These are phyloP conservation scores for Zygosaccharomyces bisporus DNA, from an alignment of 805 yeast genomes.

Conservation along the genomic window DNA sequence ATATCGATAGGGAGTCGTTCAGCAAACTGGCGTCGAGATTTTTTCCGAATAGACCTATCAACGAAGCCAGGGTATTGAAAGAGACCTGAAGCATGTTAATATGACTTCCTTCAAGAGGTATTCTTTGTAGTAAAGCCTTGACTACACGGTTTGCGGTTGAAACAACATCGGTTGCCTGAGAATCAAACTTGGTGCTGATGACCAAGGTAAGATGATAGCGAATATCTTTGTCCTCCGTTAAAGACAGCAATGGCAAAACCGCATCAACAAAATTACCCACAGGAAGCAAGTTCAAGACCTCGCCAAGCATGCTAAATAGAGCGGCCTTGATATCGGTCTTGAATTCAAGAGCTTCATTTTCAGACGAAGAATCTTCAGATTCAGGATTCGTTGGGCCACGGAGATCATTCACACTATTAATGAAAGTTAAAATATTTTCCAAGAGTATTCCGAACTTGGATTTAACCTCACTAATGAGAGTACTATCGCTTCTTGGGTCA, in stretches of 20 bases:
- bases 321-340: conserved; percentile 37
- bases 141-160: conserved; percentile 51
- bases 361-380: conserved; percentile 21
- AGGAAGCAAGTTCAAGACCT: conserved; percentile 68
- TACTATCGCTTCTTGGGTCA: conserved; percentile 34
- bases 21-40: conserved; percentile 46
- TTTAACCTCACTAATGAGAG: conserved; percentile 19
- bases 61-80: conserved; percentile 59
- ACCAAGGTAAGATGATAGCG: conserved; percentile 61
- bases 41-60: conserved; percentile 61
- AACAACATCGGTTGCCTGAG: conserved; percentile 54
- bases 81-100: conserved; percentile 61
- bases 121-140: conserved; percentile 45
- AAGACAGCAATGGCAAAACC: conserved; percentile 42
- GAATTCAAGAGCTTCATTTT: conserved; percentile 20
- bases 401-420: conserved; percentile 17
- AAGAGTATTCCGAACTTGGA: conserved; percentile 27
- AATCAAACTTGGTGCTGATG: conserved; percentile 63
- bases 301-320: conserved; percentile 55
- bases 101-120: conserved; percentile 24
- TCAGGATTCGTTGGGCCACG: conserved; percentile 2
- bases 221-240: conserved; percentile 41
- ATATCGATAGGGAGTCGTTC: conserved; percentile 45
- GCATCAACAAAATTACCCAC: conserved; percentile 66
- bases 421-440: conserved; percentile 23